These are phyloP conservation scores for Quercus phellos DNA, from an alignment of 331 rosid genomes.

Conservation along the genomic window DNA sequence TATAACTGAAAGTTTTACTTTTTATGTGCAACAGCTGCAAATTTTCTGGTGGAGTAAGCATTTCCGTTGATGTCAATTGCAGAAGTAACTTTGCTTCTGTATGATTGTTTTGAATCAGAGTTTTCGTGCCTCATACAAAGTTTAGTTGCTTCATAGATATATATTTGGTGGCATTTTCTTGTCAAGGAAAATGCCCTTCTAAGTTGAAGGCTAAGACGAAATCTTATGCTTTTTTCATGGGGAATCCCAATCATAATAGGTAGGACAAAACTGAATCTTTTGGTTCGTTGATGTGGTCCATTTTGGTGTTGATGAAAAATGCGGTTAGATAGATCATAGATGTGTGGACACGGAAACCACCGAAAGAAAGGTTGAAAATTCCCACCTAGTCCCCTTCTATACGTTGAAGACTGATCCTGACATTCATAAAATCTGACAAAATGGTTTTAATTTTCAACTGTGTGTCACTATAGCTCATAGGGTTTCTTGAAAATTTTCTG, in stretches of 20 bases:
- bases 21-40: neutral
- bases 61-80: neutral
- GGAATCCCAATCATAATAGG: constrained; percentile 14
- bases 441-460: neutral
- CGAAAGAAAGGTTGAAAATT: constrained; percentile 25
- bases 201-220: constrained; percentile 6
- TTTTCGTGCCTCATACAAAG: neutral
- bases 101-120: neutral
- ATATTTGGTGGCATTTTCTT: neutral
- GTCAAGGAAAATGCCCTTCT: neutral
- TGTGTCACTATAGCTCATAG: constrained; percentile 7
- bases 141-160: neutral
- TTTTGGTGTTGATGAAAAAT: constrained; percentile 4
- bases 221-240: neutral
- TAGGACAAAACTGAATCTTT: constrained; percentile 15
- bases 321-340: neutral
- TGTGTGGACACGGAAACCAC: constrained; percentile 14
- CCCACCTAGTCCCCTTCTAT: neutral
- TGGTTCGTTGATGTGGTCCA: constrained; percentile 17
- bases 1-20: neutral
- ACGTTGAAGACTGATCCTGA: constrained; percentile 9
- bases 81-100: neutral
- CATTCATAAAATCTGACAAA: neutral
- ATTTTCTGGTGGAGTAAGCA: neutral
- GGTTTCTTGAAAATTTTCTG: neutral